Conservation (phyloP, 495 filamentous ascomycete genomes). For the Lasiosphaeria miniovina region DNA sequence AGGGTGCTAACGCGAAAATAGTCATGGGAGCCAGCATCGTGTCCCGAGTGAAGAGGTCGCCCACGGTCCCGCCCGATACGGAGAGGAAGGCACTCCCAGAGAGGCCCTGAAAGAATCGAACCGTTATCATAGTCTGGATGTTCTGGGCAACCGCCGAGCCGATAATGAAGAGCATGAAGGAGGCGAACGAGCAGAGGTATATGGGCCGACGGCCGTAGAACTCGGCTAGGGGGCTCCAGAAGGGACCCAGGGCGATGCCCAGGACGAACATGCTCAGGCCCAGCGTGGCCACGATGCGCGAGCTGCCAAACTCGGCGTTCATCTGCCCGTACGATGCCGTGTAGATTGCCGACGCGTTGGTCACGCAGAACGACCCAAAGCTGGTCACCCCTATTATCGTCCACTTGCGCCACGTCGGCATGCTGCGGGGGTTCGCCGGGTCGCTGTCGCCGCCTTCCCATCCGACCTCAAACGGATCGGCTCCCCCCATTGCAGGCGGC, state of each 20-base stretch:
- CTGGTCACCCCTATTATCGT: slow-evolving; percentile 69
- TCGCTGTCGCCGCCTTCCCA: slow-evolving; percentile 73
- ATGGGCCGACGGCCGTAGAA: slow-evolving; percentile 88
- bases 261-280: slow-evolving; percentile 79
- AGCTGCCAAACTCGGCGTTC: slow-evolving; percentile 67
- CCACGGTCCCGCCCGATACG: slow-evolving; percentile 88
- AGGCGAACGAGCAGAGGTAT: slow-evolving; percentile 72
- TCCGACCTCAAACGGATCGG: slow-evolving; percentile 58
- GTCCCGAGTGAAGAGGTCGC: slow-evolving; percentile 77
- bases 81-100: slow-evolving; percentile 84
- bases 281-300: slow-evolving; percentile 68
- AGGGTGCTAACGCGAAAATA: slow-evolving; percentile 75
- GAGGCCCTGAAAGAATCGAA: slow-evolving; percentile 81
- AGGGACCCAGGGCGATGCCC: slow-evolving; percentile 69
- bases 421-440: slow-evolving; percentile 67
- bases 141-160: slow-evolving; percentile 86
- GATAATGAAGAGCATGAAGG: slow-evolving; percentile 83
- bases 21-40: slow-evolving; percentile 62
- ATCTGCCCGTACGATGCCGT: slow-evolving; percentile 83
- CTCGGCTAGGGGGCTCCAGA: slow-evolving; percentile 62
- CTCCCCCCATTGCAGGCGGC: slow-evolving; percentile 20
- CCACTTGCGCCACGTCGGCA: slow-evolving; percentile 71
- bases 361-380: slow-evolving; percentile 79
- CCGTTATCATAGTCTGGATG: slow-evolving; percentile 75
- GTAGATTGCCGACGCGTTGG: slow-evolving; percentile 86